Evolutionary conservation across 2,329 filamentous ascomycete species (phyloP).

Genomic region (Fusarium longipes): DNA sequence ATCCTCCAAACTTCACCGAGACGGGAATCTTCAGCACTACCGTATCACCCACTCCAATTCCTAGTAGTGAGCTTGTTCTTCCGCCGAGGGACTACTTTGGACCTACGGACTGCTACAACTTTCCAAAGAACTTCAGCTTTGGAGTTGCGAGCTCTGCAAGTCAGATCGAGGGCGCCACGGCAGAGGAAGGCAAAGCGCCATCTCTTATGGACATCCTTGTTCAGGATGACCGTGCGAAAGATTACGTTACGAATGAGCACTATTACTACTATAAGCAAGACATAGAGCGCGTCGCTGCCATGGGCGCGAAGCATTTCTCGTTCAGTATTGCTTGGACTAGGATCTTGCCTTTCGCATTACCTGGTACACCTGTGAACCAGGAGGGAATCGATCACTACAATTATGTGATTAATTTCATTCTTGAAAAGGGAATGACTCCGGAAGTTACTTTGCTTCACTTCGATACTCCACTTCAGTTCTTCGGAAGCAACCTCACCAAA

Average conservation of each 20-base stretch:
- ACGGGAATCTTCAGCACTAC: constrained; percentile 57
- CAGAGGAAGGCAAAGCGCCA: constrained; percentile 57
- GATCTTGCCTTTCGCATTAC: constrained; percentile 63
- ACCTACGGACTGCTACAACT: constrained; percentile 60
- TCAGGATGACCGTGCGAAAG: constrained; percentile 41
- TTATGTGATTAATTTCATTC: constrained; percentile 62
- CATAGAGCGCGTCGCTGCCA: constrained; percentile 62
- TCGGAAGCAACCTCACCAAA: constrained; percentile 48
- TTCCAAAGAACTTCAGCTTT: constrained; percentile 60
- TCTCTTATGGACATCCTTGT: constrained; percentile 57
- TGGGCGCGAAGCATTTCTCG: constrained; percentile 63
- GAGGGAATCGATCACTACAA: constrained; percentile 65
- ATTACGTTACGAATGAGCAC: constrained; percentile 59
- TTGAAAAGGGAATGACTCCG: constrained; percentile 62
- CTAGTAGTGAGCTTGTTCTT: constrained; percentile 64
- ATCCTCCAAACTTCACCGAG: constrained; percentile 51
- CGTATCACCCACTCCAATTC: constrained; percentile 65
- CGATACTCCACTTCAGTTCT: constrained; percentile 60
- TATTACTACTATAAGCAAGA: constrained; percentile 69
- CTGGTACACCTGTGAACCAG: constrained; percentile 63
- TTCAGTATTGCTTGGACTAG: constrained; percentile 65
- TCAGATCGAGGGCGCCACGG: constrained; percentile 60
- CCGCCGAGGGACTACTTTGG: constrained; percentile 64
- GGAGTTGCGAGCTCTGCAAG: constrained; percentile 62
- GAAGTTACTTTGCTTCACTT: constrained; percentile 62